These are phyloP conservation scores for Nemania sp. DNA, from an alignment of 2,329 filamentous ascomycete species.

Conservation along the genomic window DNA sequence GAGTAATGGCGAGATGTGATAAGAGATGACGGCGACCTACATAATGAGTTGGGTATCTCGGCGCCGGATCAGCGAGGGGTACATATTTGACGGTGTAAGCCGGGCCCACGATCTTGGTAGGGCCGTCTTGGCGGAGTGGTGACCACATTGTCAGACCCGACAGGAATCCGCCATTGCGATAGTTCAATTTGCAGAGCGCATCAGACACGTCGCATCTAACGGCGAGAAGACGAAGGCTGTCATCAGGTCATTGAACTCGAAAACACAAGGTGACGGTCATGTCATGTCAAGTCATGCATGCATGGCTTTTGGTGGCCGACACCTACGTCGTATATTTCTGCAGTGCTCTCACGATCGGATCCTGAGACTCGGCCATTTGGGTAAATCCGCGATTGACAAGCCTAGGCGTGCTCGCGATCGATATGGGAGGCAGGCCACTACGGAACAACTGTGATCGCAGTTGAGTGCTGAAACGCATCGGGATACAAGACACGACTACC, in stretches of 20 bases:
- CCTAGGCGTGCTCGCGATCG: not conserved
- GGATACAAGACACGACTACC: too few species aligned
- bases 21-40: constrained; percentile 38
- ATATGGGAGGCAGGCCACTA: too few species aligned
- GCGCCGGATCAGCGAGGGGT: constrained; percentile 49
- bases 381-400: constrained; percentile 8
- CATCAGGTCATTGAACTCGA: constrained; percentile 2
- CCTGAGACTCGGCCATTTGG: constrained; percentile 31
- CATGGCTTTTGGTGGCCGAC: not conserved
- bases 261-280: too few species aligned
- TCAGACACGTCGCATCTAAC: constrained; percentile 55
- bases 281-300: too few species aligned
- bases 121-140: constrained; percentile 53
- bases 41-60: constrained; percentile 53
- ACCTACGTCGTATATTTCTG: constrained; percentile 43
- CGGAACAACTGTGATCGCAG: too few species aligned
- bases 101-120: constrained; percentile 58
- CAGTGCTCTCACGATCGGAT: constrained; percentile 41
- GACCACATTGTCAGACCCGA: constrained; percentile 60
- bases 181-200: constrained; percentile 54
- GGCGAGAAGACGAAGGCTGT: not conserved
- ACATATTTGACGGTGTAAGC: constrained; percentile 60
- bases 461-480: too few species aligned
- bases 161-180: constrained; percentile 57
- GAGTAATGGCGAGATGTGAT: too few species aligned